Conservation (phyloP, 331 rosid species). For the Malus hybrid region DNA sequence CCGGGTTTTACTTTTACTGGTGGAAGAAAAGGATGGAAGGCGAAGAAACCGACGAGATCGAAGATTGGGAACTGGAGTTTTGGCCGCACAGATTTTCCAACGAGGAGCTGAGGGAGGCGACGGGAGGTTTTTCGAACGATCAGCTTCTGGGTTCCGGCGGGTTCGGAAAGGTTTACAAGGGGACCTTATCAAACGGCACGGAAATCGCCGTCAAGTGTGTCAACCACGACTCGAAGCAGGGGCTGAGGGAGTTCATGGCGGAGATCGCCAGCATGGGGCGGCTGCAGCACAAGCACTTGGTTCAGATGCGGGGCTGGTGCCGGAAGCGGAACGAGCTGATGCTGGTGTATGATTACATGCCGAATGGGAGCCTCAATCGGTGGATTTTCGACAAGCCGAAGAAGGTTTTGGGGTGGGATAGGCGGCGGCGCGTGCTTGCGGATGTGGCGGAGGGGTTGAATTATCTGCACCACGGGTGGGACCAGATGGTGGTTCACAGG, state of each 20-base stretch:
- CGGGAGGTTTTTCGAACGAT: slow-evolving; percentile 41
- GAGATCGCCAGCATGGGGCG: slow-evolving; percentile 91
- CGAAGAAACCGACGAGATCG: slow-evolving; percentile 53
- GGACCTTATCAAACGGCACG: slow-evolving; percentile 40
- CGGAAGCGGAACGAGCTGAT: slow-evolving; percentile 53
- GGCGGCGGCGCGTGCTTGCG: slow-evolving; percentile 53
- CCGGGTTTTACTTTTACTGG: slow-evolving; percentile 39
- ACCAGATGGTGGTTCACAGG: slow-evolving; percentile 74
- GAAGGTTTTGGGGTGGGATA: slow-evolving; percentile 43
- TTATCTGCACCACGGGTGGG: slow-evolving; percentile 92
- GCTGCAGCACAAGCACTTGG: slow-evolving; percentile 78
- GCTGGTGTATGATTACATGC: slow-evolving; percentile 90
- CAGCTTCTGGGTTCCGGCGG: slow-evolving; percentile 72
- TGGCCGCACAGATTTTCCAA: slow-evolving; percentile 86
- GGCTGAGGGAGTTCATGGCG: slow-evolving; percentile 79
- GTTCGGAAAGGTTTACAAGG: slow-evolving; percentile 78
- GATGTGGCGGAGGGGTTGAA: slow-evolving; percentile 81
- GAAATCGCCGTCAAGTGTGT: slow-evolving; percentile 82
- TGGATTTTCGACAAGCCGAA: slow-evolving; percentile 61
- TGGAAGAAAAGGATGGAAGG: slow-evolving; percentile 28
- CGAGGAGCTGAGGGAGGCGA: slow-evolving; percentile 59
- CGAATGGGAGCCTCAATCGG: slow-evolving; percentile 76
- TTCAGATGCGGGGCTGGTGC: slow-evolving; percentile 91
- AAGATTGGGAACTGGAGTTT: slow-evolving; percentile 84
- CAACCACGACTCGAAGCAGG: slow-evolving; percentile 87